Evolutionary conservation across 495 filamentous ascomycete species (phyloP).

Genomic region (Pseudotulostoma volvatum): DNA sequence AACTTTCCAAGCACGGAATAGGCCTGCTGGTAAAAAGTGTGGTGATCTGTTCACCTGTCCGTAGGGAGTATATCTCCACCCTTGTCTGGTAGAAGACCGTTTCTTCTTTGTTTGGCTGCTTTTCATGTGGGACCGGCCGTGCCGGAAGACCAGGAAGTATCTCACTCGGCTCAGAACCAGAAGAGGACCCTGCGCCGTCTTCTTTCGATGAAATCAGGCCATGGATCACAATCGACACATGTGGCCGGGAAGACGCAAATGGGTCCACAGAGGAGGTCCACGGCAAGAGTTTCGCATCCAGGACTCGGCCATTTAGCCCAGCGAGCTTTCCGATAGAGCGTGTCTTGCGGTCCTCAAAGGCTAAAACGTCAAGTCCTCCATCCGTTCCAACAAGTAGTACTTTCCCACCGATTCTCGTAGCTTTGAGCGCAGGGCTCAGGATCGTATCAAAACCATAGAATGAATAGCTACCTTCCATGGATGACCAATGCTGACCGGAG

Average conservation of each 20-base stretch:
- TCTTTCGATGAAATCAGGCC: constrained; percentile 40
- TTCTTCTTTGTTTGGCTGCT: constrained; percentile 17
- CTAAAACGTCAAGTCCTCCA: constrained; percentile 53
- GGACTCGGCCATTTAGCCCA: constrained; percentile 62
- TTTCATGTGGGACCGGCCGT: constrained; percentile 13
- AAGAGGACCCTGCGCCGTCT: constrained; percentile 19
- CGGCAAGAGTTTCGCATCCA: constrained; percentile 63
- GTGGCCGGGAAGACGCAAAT: constrained; percentile 31
- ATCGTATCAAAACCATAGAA: constrained; percentile 70
- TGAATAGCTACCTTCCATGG: constrained; percentile 46
- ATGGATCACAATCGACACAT: constrained; percentile 62
- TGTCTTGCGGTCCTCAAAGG: constrained; percentile 48
- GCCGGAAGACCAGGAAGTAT: constrained; percentile 12
- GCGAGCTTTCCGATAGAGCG: constrained; percentile 49
- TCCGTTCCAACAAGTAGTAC: constrained; percentile 65
- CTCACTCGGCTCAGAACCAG: constrained; percentile 24
- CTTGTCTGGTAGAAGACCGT: constrained; percentile 58
- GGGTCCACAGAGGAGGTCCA: constrained; percentile 32
- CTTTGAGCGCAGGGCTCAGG: constrained; percentile 29
- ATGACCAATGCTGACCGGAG: constrained; percentile 10
- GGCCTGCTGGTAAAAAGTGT: constrained; percentile 48
- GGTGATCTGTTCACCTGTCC: constrained; percentile 45
- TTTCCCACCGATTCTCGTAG: constrained; percentile 37
- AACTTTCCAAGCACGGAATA: constrained; percentile 25
- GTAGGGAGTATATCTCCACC: constrained; percentile 70